phyloP scores from a whole-genome alignment of 2,329 filamentous ascomycete genomes.

The Nothophaeocryptopus gaeumannii region DNA sequence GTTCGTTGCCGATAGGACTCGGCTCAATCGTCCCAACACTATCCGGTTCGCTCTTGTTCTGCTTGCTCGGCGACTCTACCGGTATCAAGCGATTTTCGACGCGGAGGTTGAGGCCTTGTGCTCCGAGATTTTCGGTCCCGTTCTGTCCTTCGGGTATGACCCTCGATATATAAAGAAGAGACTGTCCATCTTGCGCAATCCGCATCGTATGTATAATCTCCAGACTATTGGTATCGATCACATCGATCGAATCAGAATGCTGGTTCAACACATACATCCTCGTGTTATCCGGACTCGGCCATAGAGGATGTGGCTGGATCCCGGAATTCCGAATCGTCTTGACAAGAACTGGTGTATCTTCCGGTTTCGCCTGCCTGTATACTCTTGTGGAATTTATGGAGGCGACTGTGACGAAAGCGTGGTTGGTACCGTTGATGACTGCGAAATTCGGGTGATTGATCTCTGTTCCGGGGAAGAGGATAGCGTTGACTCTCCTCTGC shows the following conservation, averaged over 20 bases:
- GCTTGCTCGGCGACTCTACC: not conserved
- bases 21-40: not conserved
- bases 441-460: constrained; percentile 12
- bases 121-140: constrained; percentile 3
- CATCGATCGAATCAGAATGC: constrained; percentile 9
- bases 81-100: constrained; percentile 2
- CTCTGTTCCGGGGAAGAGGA: constrained; percentile 3
- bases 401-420: constrained; percentile 2
- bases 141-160: not conserved
- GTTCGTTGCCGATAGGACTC: not conserved
- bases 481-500: not conserved
- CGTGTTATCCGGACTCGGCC: constrained; percentile 11
- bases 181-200: constrained; percentile 6
- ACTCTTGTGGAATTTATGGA: constrained; percentile 3
- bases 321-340: not conserved
- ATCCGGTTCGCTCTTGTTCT: not conserved
- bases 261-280: constrained; percentile 11
- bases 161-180: constrained; percentile 6
- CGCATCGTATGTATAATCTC: constrained; percentile 8
- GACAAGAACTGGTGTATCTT: not conserved
- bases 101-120: constrained; percentile 5
- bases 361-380: not conserved
- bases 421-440: constrained; percentile 2
- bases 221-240: constrained; percentile 5
- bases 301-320: constrained; percentile 8